A percentile compares a stretch with the other conserved stretches of the same genome.
These are phyloP conservation scores for Salix purpurea DNA, from an alignment of 345 rosid genomes.

Conservation along the genomic window DNA sequence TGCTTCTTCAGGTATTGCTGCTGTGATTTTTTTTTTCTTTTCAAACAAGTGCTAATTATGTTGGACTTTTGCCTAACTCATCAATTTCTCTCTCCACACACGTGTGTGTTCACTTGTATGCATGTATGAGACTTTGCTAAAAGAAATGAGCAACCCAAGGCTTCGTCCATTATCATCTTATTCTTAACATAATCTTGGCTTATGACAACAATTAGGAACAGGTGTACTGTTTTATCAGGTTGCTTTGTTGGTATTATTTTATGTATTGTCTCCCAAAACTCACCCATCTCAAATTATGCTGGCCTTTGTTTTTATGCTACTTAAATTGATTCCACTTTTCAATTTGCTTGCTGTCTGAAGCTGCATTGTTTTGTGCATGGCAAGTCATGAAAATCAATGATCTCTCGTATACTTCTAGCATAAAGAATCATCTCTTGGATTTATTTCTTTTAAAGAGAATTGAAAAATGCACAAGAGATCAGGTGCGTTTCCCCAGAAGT, in stretches of 20 bases:
- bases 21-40: not conserved
- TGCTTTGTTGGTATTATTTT: not conserved
- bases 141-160: not conserved
- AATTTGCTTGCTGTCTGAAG: not conserved
- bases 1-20: constrained; percentile 57
- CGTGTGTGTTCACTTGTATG: not conserved
- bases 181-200: not conserved
- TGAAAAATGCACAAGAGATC: not conserved
- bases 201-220: not conserved
- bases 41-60: not conserved
- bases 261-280: not conserved
- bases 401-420: not conserved
- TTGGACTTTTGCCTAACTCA: not conserved
- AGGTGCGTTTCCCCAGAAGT: not conserved
- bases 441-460: not conserved
- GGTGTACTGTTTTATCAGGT: not conserved
- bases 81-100: not conserved
- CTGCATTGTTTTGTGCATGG: not conserved
- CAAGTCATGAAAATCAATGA: not conserved
- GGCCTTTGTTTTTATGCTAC: not conserved
- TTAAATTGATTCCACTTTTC: not conserved
- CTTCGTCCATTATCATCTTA: not conserved
- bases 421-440: not conserved
- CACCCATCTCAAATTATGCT: too few species aligned
- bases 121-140: too few species aligned